Conservation (phyloP, 345 rosid genomes). For the Syzygium jambos region DNA sequence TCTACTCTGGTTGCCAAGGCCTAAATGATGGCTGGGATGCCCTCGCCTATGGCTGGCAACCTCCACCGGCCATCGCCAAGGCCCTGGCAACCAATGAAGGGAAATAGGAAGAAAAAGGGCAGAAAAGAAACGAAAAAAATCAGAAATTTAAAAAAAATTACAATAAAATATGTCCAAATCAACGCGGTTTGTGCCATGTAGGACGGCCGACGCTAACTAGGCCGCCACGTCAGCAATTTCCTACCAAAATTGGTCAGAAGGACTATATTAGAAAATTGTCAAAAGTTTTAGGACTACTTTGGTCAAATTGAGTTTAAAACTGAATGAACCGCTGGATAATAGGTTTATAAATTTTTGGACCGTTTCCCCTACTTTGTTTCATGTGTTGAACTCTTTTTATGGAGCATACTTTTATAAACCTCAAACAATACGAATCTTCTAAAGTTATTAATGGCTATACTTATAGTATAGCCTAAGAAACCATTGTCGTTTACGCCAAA, state of each 20-base stretch:
- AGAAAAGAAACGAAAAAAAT: neutral
- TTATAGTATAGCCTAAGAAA: neutral
- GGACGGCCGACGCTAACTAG: accelerated
- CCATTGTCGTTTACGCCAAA: neutral
- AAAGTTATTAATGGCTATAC: neutral
- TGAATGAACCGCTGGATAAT: constrained; percentile 36
- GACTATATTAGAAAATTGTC: neutral
- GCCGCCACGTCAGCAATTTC: accelerated
- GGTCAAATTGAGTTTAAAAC: neutral
- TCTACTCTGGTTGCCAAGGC: accelerated
- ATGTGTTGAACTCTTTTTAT: neutral
- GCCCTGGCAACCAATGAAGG: neutral
- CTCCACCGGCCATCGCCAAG: too few relatives aligned
- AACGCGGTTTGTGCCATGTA: accelerated
- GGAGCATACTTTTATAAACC: neutral
- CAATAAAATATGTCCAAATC: too few relatives aligned
- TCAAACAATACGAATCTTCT: neutral
- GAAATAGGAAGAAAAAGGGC: neutral
- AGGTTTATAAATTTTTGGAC: constrained; percentile 10
- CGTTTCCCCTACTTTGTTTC: neutral
- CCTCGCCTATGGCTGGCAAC: neutral
- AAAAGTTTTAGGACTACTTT: neutral
- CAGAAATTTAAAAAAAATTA: too few relatives aligned
- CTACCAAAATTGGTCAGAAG: accelerated
- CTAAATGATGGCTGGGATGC: too few relatives aligned